Percentiles rank a stretch among this genome's conserved stretches.
Evolutionary conservation across 2,329 filamentous ascomycete species (phyloP).

Genomic region (Pestalotiopsis sp.): DNA sequence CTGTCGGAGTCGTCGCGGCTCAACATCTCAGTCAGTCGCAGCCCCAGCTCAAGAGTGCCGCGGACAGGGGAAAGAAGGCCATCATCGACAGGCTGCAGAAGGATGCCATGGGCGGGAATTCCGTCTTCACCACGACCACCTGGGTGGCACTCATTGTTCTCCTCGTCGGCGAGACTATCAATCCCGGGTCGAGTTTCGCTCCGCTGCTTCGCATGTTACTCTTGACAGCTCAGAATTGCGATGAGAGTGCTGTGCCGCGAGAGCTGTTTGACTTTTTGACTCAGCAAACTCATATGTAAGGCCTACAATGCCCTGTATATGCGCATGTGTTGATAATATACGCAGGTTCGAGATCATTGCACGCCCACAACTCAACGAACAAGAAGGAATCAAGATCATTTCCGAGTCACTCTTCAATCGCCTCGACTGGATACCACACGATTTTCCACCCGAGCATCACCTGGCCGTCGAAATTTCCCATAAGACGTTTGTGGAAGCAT

Average conservation of each 20-base stretch:
- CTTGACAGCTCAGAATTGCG: conserved; percentile 2
- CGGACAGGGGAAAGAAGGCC: conserved; percentile 36
- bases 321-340: not conserved
- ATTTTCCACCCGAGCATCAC: not conserved
- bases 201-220: conserved; percentile 39
- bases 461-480: not conserved
- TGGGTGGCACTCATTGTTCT: conserved; percentile 40
- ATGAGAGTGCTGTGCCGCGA: conserved; percentile 27
- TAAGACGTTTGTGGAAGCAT: conserved; percentile 9
- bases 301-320: not conserved
- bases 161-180: conserved; percentile 43
- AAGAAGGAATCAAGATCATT: conserved; percentile 6
- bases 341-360: conserved; percentile 4
- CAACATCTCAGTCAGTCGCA: conserved; percentile 38
- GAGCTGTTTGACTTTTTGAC: conserved; percentile 28
- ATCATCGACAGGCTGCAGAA: conserved; percentile 37
- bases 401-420: not conserved
- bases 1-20: conserved; percentile 40
- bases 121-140: conserved; percentile 38
- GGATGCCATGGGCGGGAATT: conserved; percentile 28
- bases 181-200: conserved; percentile 38
- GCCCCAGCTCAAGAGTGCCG: conserved; percentile 31
- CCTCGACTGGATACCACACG: conserved; percentile 8
- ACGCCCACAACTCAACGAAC: conserved; percentile 3
- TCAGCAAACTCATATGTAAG: conserved; percentile 25